Evolutionary conservation across 805 yeast genomes (phyloP), one percentile per base, ranked within the genome.

Genomic region (Komagataella mondaviorum): DNA sequence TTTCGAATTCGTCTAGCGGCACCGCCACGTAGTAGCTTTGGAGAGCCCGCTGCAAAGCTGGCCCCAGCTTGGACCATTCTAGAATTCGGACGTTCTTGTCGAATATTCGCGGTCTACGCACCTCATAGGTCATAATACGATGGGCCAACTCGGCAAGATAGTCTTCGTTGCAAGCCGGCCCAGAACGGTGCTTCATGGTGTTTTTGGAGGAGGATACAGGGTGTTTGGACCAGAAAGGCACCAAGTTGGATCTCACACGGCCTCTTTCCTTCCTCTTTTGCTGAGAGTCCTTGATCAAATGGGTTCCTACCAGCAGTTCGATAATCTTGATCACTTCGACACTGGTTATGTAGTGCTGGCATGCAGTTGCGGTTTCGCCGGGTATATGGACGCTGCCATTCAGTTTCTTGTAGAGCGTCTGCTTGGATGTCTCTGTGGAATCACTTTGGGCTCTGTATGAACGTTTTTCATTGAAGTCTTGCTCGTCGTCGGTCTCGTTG

Each of bases 281-380:
- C 6, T 69, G 69, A 4, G 77, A 71, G 52, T 75, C 75, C 51
- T 64, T 65, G 39, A 62, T 59, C 3, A 17, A 3, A 52, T 71
- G 71, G 2, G 75, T 69, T 5, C 83, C 82, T 55, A 81, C 78
- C 48, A 81, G 60, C 50, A 80, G 60, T 63, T 81, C 86, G 30
- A 81, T 83, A 55, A 81, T 76, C 62, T 76, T 80, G 55, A 81
- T 75, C 18, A 81, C 85, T 59, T 81, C 87, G 43, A 81, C 85
- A 52, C 81, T 75, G 1, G 87, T 81, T 52, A 81, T 77, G 64
- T 80, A 81, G 60, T 66, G 71, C 53, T 67, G 69, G 48, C 67
- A 22, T 7, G 12, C 22, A 5, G n/a, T 12, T 7, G 22, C 10
- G 16, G 30, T 47, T 48, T 23, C 36, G 20, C 39, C 52, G 20